phyloP scores from a whole-genome alignment of 192 early-diverging fungal genomes.

The Backusella mclennaniae region DNA sequence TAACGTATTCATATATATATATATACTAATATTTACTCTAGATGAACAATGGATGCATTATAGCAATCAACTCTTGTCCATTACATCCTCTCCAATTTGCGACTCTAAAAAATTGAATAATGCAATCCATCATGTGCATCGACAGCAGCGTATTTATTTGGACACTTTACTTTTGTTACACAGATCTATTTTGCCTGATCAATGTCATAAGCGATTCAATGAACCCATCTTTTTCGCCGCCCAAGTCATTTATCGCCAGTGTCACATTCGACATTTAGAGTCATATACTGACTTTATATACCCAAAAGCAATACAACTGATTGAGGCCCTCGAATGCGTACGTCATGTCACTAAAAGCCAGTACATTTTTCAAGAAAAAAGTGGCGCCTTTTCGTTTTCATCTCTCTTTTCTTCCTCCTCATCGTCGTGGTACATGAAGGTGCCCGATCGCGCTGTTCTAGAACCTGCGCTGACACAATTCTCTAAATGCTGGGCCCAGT shows the following conservation, averaged over 20 bases:
- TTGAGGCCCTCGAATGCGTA: constrained; percentile 1
- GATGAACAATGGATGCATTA: constrained; percentile 13
- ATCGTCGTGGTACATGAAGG: not conserved
- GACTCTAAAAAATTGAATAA: not conserved
- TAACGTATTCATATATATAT: not conserved
- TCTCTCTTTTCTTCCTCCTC: not conserved
- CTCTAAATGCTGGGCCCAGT: not conserved
- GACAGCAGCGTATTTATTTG: constrained; percentile 13
- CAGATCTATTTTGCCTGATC: not conserved
- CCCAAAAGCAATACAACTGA: not conserved
- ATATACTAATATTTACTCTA: not conserved
- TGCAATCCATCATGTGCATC: constrained; percentile 9
- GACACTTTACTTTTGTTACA: constrained; percentile 13
- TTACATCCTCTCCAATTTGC: too few species aligned
- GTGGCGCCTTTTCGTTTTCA: not conserved
- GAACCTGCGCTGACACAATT: not conserved
- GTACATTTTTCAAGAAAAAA: not conserved
- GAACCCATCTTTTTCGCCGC: constrained; percentile 14
- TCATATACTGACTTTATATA: not conserved
- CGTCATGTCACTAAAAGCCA: not conserved
- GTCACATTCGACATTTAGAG: constrained; percentile 11
- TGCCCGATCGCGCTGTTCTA: not conserved
- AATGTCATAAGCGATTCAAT: constrained; percentile 9
- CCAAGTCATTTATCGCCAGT: not conserved
- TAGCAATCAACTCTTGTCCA: not conserved